Base-by-base conservation (phyloP, 2,329 filamentous ascomycete genomes). In the Cyanodermella asteris region DNA sequence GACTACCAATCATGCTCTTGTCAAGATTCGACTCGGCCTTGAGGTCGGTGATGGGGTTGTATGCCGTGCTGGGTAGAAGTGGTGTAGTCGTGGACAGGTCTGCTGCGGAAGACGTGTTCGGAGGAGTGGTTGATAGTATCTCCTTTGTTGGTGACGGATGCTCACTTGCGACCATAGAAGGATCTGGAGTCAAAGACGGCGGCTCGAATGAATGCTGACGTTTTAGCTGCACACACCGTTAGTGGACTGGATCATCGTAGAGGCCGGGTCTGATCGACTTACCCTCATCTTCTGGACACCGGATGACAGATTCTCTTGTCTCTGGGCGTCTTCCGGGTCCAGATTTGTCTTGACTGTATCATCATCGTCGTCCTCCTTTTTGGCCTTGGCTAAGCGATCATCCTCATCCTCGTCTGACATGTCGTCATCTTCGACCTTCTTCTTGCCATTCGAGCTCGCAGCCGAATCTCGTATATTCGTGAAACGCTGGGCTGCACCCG, bases 401-500 rank as follows among this genome's bases (percentile, higher is more conserved):
- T 72, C 68, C 15, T 78, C 73, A 15, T 72, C 65, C 17, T 77
- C 72, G 32, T 73, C 82, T 37, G 87, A 77, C 45, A 82, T 77
- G 13, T 61, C 56, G 23, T 52, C 52, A 5, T 42, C 45, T 7
- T 47, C 44, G 26, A 60, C 64, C 21, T 66, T 70, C 29, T 64
- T 53, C 32, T 50, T 56, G 23, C 42, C 36, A 24, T 47, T 46
- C 31, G 56, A 52, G 27, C 66, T 60, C 10, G 59, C 50, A 20
- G 66, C 60, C 28, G 61, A 59, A 34, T 90, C 81, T 27, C 84
- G 68, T 54, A 93, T 93, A 9, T 76, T 67, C 3, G 80, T 72
- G 45, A 91, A 94, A 18, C 82, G 82, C 23, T 90, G 77, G 1
- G 80, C 84, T 14, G 82, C 81, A n/a, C 68, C 67, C 3, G 76